Conservation (phyloP, 192 early-diverging fungal species). For the Bifiguratus adelaidae region DNA sequence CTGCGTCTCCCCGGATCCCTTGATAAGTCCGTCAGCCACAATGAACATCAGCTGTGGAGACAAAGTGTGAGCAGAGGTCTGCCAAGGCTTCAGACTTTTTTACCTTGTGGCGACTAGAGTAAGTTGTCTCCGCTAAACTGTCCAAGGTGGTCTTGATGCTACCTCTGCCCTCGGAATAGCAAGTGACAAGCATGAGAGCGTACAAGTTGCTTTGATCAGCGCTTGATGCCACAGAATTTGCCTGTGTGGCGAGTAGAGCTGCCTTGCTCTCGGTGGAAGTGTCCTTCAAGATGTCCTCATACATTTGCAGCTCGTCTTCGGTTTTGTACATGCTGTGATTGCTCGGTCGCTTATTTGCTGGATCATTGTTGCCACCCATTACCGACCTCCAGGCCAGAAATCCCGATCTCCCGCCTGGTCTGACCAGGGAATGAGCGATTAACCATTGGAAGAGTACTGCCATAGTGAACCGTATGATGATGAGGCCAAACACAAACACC, state of each 20-base stretch:
- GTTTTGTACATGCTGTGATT: not conserved
- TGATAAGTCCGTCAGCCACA: slow-evolving; percentile 80
- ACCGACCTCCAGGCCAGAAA: slow-evolving; percentile 3
- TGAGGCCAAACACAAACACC: slow-evolving; percentile 49
- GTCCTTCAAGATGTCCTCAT: not conserved
- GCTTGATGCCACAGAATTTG: slow-evolving; percentile 3
- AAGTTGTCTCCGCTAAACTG: slow-evolving; percentile 62
- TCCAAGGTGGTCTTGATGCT: slow-evolving; percentile 68
- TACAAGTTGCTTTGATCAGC: slow-evolving; percentile 24
- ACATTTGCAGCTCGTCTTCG: not conserved
- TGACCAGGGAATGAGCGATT: slow-evolving; percentile 52
- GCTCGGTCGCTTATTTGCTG: slow-evolving; percentile 2
- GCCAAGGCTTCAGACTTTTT: not conserved
- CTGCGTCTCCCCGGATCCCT: slow-evolving; percentile 56
- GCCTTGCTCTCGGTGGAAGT: slow-evolving; percentile 10
- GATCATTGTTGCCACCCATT: slow-evolving; percentile 14
- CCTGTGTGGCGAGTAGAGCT: slow-evolving; percentile 7
- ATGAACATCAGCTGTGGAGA: slow-evolving; percentile 62
- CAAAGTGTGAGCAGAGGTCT: not conserved
- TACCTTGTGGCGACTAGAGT: slow-evolving; percentile 63
- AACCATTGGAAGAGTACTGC: slow-evolving; percentile 59
- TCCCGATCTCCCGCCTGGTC: slow-evolving; percentile 1
- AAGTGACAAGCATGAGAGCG: slow-evolving; percentile 67
- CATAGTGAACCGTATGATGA: slow-evolving; percentile 59
- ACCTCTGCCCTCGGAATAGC: slow-evolving; percentile 74